These are phyloP conservation scores for Diaporthe citri DNA, from an alignment of 2,329 filamentous ascomycete genomes.

Conservation along the genomic window DNA sequence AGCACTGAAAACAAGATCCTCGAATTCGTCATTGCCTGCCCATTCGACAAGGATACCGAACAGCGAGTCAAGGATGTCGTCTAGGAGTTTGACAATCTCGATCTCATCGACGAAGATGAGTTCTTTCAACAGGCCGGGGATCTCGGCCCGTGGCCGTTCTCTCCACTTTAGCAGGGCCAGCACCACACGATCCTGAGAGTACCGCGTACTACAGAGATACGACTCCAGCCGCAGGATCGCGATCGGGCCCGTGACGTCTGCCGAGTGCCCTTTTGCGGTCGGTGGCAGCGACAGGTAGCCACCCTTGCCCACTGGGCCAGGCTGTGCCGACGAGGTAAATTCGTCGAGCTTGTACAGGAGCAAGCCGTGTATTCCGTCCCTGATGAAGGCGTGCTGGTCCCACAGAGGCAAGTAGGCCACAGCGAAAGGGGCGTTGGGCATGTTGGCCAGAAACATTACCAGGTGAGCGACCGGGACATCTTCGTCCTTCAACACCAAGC, in stretches of 20 bases:
- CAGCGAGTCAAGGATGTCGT: conserved; percentile 88
- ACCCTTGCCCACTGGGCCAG: conserved; percentile 76
- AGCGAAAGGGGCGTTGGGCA: conserved; percentile 89
- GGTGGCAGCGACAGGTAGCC: conserved; percentile 90
- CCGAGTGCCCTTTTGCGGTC: conserved; percentile 75
- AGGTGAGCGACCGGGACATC: conserved; percentile 88
- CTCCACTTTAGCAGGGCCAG: conserved; percentile 90
- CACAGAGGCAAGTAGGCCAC: conserved; percentile 94
- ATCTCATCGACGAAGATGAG: conserved; percentile 96
- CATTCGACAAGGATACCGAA: conserved; percentile 94
- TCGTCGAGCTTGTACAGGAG: conserved; percentile 94
- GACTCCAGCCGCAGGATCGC: conserved; percentile 85
- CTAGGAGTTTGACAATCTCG: conserved; percentile 94
- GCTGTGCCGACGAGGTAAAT: conserved; percentile 77
- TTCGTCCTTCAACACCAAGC: conserved; percentile 81
- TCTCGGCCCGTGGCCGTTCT: conserved; percentile 77
- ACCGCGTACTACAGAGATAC: conserved; percentile 92
- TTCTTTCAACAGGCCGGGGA: conserved; percentile 81
- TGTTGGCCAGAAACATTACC: conserved; percentile 89
- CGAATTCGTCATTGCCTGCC: conserved; percentile 90
- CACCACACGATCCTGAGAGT: conserved; percentile 91
- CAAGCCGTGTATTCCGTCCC: conserved; percentile 85
- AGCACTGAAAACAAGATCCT: conserved; percentile 92
- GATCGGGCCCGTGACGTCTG: conserved; percentile 83
- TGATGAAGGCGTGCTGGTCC: conserved; percentile 90